These are phyloP conservation scores for Penicillium daleae DNA, from an alignment of 495 filamentous ascomycete genomes.

Conservation along the genomic window DNA sequence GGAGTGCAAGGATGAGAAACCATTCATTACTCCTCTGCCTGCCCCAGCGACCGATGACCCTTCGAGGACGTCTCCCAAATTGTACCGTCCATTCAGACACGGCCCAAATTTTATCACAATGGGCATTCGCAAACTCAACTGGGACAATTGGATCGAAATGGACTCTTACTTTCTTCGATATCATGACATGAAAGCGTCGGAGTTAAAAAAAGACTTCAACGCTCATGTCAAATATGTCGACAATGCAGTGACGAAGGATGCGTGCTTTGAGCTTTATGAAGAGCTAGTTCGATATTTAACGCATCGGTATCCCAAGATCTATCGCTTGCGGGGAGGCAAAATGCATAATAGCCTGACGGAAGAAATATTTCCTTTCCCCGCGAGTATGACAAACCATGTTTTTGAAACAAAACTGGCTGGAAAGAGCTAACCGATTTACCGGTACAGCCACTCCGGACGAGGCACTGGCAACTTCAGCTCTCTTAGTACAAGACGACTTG, in stretches of 20 bases:
- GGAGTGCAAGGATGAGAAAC: background rate
- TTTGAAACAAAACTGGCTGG: background rate
- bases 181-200: slow-evolving; percentile 64
- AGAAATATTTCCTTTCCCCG: slow-evolving; percentile 63
- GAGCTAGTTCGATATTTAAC: slow-evolving; percentile 70
- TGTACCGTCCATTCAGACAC: slow-evolving; percentile 75
- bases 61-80: slow-evolving; percentile 59
- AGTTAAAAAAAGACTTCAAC: slow-evolving; percentile 49
- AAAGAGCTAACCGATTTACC: background rate
- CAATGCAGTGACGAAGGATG: slow-evolving; percentile 55
- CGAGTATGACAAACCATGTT: slow-evolving; percentile 52
- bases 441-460: slow-evolving; percentile 33
- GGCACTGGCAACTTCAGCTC: slow-evolving; percentile 68
- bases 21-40: slow-evolving; percentile 21
- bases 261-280: slow-evolving; percentile 70
- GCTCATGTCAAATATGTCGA: slow-evolving; percentile 27
- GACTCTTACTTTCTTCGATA: slow-evolving; percentile 71
- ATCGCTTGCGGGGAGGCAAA: slow-evolving; percentile 55
- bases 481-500: slow-evolving; percentile 74
- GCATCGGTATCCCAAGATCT: slow-evolving; percentile 69
- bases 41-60: slow-evolving; percentile 11
- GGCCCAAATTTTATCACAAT: slow-evolving; percentile 72
- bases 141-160: slow-evolving; percentile 76
- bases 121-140: slow-evolving; percentile 71
- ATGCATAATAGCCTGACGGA: slow-evolving; percentile 67